phyloP scores from a whole-genome alignment of 371 early-diverging fungal species.

The Chytridiales sp. region DNA sequence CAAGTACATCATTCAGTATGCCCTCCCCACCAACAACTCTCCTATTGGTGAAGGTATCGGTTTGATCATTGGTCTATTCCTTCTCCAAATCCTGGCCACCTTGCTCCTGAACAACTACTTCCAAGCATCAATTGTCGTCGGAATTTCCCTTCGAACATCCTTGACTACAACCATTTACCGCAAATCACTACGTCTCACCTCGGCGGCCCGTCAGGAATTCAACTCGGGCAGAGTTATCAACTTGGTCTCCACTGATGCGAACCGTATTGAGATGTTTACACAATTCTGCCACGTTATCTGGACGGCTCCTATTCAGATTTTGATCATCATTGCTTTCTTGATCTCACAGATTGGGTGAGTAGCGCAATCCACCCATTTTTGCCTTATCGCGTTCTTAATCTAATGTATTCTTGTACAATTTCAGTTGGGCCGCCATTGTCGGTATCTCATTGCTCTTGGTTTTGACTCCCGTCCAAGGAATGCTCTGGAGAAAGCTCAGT shows the following conservation, averaged over 20 bases:
- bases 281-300: conserved; percentile 20
- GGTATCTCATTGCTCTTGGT: conserved; percentile 43
- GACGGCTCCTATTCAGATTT: conserved; percentile 43
- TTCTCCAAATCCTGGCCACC: conserved; percentile 28
- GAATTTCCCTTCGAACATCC: conserved; percentile 50
- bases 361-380: too few species aligned
- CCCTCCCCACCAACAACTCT: background rate
- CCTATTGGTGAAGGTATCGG: conserved; percentile 21
- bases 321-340: conserved; percentile 32
- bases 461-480: conserved; percentile 35
- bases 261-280: conserved; percentile 55
- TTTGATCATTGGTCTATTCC: conserved; percentile 37
- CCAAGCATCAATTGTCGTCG: conserved; percentile 31
- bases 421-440: conserved; percentile 37
- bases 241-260: conserved; percentile 81
- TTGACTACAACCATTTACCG: conserved; percentile 61
- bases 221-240: conserved; percentile 76
- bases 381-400: conserved; percentile 6
- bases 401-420: background rate
- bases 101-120: conserved; percentile 37
- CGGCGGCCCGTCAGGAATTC: conserved; percentile 53
- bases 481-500: conserved; percentile 22
- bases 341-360: conserved; percentile 22
- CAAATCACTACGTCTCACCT: conserved; percentile 56
- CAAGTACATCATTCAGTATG: conserved; percentile 16